These are phyloP conservation scores for Tuber melanosporum DNA, from an alignment of 495 filamentous ascomycete species.

Conservation along the genomic window DNA sequence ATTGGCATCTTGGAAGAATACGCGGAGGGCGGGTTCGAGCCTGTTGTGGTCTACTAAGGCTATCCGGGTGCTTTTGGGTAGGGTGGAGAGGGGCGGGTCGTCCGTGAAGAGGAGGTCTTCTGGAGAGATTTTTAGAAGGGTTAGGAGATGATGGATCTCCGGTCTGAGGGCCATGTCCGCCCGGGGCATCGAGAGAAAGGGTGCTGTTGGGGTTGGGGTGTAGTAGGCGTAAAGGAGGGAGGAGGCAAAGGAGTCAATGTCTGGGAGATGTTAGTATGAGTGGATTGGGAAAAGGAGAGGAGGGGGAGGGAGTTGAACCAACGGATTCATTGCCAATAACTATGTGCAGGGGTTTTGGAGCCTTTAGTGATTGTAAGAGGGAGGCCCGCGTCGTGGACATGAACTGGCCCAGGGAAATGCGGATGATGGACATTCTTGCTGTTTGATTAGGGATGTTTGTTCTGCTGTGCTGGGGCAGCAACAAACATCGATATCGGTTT, in stretches of 20 bases:
- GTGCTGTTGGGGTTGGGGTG: constrained; percentile 58
- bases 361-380: constrained; percentile 23
- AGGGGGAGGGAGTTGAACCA: constrained; percentile 44
- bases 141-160: constrained; percentile 59
- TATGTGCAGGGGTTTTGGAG: constrained; percentile 50
- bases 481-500: neutral
- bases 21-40: constrained; percentile 53
- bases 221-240: constrained; percentile 77
- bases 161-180: constrained; percentile 67
- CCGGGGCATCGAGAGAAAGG: constrained; percentile 67
- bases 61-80: constrained; percentile 46
- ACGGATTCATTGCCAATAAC: constrained; percentile 71
- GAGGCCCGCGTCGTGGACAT: constrained; percentile 26
- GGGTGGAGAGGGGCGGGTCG: constrained; percentile 22
- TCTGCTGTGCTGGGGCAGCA: neutral
- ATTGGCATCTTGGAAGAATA: constrained; percentile 43
- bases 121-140: constrained; percentile 50
- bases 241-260: constrained; percentile 87
- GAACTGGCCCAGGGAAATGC: constrained; percentile 29
- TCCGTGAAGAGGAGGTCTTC: constrained; percentile 46
- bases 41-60: constrained; percentile 84
- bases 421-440: constrained; percentile 21
- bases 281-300: constrained; percentile 20
- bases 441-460: neutral
- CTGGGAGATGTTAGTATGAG: constrained; percentile 43